Base-by-base conservation (phyloP, 164 flowering plant genomes). In the Malania oleifera region DNA sequence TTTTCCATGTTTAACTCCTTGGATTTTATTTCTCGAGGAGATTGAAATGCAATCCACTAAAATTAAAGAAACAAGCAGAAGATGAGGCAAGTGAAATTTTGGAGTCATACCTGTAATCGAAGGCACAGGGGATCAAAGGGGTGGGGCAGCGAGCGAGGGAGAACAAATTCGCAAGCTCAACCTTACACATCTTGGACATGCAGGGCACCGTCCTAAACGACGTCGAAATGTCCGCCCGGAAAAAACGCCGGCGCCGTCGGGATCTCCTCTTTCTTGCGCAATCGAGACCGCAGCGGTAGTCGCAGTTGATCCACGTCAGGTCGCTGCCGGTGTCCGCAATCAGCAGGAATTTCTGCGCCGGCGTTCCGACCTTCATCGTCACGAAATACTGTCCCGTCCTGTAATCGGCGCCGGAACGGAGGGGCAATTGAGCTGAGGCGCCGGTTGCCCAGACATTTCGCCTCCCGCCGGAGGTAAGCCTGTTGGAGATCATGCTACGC, bases 281-380 rank as follows among this genome's bases (percentile, higher is more conserved):
- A 10, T 45, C 39, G 23, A 4, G 51, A 7, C 26, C 27, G 56
- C 78, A 62, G 1, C 60, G 46, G 56, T 68, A 65, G 6, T 60
- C 60, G 70, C 97, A 89, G 10, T 75, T 79, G 64, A 82, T 64
- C 97, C 97, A 89, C 15, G 90, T 87, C 35, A 89, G 62, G 22
- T 85, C 91, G 64, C 93, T 89, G 15, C 88, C 93, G 0, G 93
- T 85, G 57, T 89, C 95, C 0, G 76, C 87, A 4, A 85, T 67
- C 29, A 89, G 65, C 56, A 45, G 10, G 44, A 83, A 63, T 39
- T 62, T 75, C 69, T 83, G 82, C 0, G 79, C 59, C 6, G 97
- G 90, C 0, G 80, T 80, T 7, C 97, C 97, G 0, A 83, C 79
- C n/a, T 68, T 66, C 19, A 89, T 49, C 2, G 57, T 11, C 19